Evolutionary conservation across 2,329 filamentous ascomycete species (phyloP).

Genomic region (Colletotrichum tropicale): DNA sequence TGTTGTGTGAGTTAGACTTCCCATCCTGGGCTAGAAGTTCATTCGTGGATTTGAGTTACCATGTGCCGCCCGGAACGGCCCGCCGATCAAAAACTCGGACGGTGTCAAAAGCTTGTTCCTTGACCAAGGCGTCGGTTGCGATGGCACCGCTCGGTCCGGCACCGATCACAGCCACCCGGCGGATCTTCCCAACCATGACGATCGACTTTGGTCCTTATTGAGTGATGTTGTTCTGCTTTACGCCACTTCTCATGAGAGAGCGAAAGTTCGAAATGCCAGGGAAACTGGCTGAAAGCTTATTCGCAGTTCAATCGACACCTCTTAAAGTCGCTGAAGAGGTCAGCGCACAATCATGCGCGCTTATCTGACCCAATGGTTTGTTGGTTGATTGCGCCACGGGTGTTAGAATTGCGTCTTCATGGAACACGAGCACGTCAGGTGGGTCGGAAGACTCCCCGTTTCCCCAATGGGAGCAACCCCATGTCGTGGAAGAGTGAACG

Average conservation of each 20-base stretch:
- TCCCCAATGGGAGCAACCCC: background rate
- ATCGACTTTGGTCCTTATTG: no score
- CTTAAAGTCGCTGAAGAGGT: rapidly evolving
- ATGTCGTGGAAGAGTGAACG: background rate
- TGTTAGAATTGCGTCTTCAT: conserved; percentile 9
- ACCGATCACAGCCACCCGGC: conserved; percentile 58
- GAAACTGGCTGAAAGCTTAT: rapidly evolving
- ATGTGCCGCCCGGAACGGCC: conserved; percentile 59
- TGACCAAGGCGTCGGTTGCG: conserved; percentile 58
- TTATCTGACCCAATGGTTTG: background rate
- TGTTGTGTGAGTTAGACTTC: background rate
- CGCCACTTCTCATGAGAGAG: no score
- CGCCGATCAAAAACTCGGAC: conserved; percentile 64
- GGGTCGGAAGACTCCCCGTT: background rate
- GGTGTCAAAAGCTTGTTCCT: conserved; percentile 58
- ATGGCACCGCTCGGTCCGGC: conserved; percentile 63
- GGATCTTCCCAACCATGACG: background rate
- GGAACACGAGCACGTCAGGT: conserved; percentile 15
- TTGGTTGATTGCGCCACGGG: background rate
- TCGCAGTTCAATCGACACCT: rapidly evolving
- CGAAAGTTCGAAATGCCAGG: rapidly evolving
- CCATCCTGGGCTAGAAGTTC: background rate
- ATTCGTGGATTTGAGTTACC: conserved; percentile 38
- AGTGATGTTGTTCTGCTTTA: no score
- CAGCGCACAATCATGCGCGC: background rate